Evolutionary conservation across 169 alveolate genomes (phyloP), one percentile per base, ranked within the genome.

Genomic region (Plasmodium berghei): DNA sequence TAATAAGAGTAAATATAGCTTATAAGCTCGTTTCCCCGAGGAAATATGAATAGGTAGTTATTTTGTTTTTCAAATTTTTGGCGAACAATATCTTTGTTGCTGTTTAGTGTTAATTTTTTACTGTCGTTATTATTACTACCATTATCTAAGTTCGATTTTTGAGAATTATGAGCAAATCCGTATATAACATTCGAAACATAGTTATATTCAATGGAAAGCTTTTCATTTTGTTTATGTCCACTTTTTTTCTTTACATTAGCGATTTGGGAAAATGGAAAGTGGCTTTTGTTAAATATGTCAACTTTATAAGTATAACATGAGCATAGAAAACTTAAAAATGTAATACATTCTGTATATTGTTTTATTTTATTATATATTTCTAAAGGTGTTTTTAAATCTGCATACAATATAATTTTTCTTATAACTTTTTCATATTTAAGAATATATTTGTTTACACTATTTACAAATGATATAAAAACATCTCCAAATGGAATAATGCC

Each of bases 21-120:
- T 5, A 75, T 54, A 26, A 75, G 34, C 22, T 75, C 89, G 45
- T 42, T 75, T n/a, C 89, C 89, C n/a, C 89, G 24, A 28, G 89
- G 89, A 67, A 58, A 75, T 49, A 75, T 49, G 40, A 75, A 75
- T 40, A 75, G 22, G 54, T 24, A 26, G 10, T 72, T 10, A 56
- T 55, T 16, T 14, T 55, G 9, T 28, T 3, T 26, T 10, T 18
- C 14, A 20, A 28, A 28, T 14, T 40, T 72, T 4, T 14, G 14
- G n/a, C 5, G 9, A 4, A 16, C 48, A 70, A 42, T 14, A 28
- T 66, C 6, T 10, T 66, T 66, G n/a, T 14, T 42, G 4, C 4
- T 28, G 4, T 28, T 28, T 28, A 28, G 40, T 28, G 40, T 5
- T 28, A 28, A 5, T 28, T 5, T 28, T 18, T 66, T 28, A n/a